These are phyloP conservation scores for Phylloporus arenicola DNA, from an alignment of 768 basidiomycete genomes.

Conservation along the genomic window DNA sequence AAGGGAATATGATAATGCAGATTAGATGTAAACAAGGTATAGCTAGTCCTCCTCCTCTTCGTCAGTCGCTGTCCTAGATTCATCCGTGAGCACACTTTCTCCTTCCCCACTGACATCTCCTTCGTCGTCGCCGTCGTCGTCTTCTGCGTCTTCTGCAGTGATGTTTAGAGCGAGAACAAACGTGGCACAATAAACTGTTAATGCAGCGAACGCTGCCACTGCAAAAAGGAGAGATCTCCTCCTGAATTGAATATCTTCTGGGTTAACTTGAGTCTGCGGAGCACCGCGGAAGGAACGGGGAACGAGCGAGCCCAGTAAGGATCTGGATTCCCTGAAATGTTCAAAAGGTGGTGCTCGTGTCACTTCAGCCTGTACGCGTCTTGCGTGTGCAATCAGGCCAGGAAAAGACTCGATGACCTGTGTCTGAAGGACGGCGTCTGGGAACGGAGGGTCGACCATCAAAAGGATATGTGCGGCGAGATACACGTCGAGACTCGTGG, in stretches of 20 bases:
- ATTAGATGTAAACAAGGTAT: not conserved
- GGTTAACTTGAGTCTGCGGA: slow-evolving; percentile 18
- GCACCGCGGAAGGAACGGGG: slow-evolving; percentile 26
- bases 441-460: slow-evolving; percentile 52
- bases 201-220: slow-evolving; percentile 39
- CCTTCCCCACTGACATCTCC: slow-evolving; percentile 10
- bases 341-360: slow-evolving; percentile 26
- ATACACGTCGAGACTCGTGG: slow-evolving; percentile 57
- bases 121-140: not conserved
- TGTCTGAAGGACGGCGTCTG: slow-evolving; percentile 52
- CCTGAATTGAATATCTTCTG: slow-evolving; percentile 43
- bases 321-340: slow-evolving; percentile 14
- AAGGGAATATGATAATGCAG: not conserved
- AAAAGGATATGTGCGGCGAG: slow-evolving; percentile 67
- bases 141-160: not conserved
- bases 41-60: slow-evolving; percentile 12
- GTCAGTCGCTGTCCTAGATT: slow-evolving; percentile 3
- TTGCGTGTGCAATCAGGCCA: slow-evolving; percentile 52
- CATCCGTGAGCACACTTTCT: slow-evolving; percentile 8
- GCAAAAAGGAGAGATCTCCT: slow-evolving; percentile 52
- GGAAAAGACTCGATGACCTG: slow-evolving; percentile 55
- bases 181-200: slow-evolving; percentile 34
- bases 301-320: slow-evolving; percentile 35
- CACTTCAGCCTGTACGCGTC: slow-evolving; percentile 37
- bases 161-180: not conserved